A percentile compares a stretch with the other conserved stretches of the same genome.
phyloP scores from a whole-genome alignment of 192 early-diverging fungal genomes.

The Phlyctochytrium bullatum region DNA sequence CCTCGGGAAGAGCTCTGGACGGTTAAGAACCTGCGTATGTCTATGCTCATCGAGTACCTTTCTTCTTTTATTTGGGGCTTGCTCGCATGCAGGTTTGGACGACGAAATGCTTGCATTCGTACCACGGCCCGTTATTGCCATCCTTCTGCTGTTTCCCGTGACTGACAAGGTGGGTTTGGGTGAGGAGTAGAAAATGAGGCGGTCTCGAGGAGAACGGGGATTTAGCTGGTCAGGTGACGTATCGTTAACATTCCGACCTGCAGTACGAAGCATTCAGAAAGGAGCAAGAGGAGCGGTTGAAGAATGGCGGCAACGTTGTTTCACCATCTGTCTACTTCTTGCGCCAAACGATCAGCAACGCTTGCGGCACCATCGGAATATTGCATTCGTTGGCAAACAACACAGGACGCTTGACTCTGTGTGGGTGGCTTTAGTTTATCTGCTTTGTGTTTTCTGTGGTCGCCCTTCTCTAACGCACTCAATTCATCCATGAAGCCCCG shows the following conservation, averaged over 20 bases:
- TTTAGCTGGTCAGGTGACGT: background rate
- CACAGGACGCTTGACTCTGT: too few relatives aligned
- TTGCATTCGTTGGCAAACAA: conserved; percentile 85
- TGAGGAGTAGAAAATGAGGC: too few relatives aligned
- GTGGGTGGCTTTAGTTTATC: too few relatives aligned
- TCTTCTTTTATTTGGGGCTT: background rate
- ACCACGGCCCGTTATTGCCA: conserved; percentile 76
- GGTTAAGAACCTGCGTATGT: background rate
- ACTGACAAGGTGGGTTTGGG: background rate
- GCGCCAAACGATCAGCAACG: conserved; percentile 85
- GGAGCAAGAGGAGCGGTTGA: conserved; percentile 45
- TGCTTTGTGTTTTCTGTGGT: too few relatives aligned
- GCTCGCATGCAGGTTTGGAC: conserved; percentile 61
- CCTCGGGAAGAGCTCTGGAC: background rate
- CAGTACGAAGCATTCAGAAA: conserved; percentile 50
- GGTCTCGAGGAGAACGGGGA: too few relatives aligned
- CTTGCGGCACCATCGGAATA: conserved; percentile 93
- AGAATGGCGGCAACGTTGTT: conserved; percentile 49
- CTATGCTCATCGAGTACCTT: background rate
- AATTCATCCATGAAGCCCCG: background rate
- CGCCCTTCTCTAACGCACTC: background rate
- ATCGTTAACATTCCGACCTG: background rate
- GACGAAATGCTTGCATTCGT: conserved; percentile 76
- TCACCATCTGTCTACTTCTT: conserved; percentile 70
- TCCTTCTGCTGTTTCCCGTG: conserved; percentile 85